Base-by-base conservation (phyloP, 1,284 basidiomycete species). In the Ganoderma multipileum region DNA sequence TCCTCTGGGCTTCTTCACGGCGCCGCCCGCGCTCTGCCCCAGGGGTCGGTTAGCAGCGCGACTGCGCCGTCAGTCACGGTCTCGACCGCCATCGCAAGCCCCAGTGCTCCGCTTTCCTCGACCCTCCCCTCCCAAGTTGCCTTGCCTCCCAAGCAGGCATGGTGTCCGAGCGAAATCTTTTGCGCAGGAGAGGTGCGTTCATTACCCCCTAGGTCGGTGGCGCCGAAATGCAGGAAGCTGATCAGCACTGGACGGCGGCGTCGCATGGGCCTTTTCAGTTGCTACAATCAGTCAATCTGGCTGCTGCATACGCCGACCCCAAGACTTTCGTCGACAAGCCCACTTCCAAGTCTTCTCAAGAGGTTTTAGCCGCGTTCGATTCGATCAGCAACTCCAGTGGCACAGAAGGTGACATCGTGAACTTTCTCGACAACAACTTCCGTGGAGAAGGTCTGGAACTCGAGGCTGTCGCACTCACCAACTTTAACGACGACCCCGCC, bases 271-370 rank as follows among this genome's bases (percentile, higher is more conserved):
- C 20, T 3, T 36, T 23, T 5, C 71, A 95, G 92, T 77, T 96
- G 7, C 83, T 97, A 39, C 95, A 96, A 86, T 92, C 94, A 1
- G 91, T 97, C 67, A 92, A 96, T 80, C 75, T 97, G 57, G 91
- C 95, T 0, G 78, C 86, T 36, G 82, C 95, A 41, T 98, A 89
- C 78, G 76, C 84, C 0, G 96, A 98, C 79, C 91, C 91, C 64
- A 98, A 98, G 81, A 95, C 93, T 0, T 93, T 98, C 78, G 92
- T 94, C 18, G 96, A 98, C 85, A 97, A 95, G 84, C 95, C 95
- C 0, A 96, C 95, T 0, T 85, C 82, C 74, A 87, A 89, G 72
- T 80, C 86, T 0, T 79, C 91, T 8, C 87, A 90, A 70, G 82
- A 86, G 64, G 94, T 95, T 8, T 82, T 95, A 52, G 80, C 86